Base-by-base conservation (phyloP, 805 yeast species). In the Kurtzmaniella fragi region DNA sequence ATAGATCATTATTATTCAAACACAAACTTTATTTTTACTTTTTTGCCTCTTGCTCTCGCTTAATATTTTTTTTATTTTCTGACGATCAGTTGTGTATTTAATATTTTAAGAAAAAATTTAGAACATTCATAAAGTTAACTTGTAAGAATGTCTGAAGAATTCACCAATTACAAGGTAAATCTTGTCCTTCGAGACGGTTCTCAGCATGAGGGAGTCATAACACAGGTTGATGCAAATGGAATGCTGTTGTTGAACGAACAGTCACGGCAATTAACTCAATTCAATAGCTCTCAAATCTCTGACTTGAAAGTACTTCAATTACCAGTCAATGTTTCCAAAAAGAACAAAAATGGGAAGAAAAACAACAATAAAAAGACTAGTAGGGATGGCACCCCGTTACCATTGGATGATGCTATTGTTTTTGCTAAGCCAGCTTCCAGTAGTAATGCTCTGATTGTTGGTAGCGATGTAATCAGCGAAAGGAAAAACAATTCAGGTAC, bases 301-400 rank as follows among this genome's bases (percentile, higher is more conserved):
- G 84, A 80, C 50, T 60, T 81, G 55, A 73, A 71, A 42, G 84
- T 81, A 7, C 45, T 73, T 5, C 79, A 70, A 34, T 54, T 80
- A n/a, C 83, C 84, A 5, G 53, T 60, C 11, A 61, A 55, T 23
- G 42, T 51, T 17, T 16, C 42, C 35, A 51, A 49, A 31, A 35
- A 41, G 14, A 47, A 46, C 17, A 52, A 47, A 33, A 45, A 42
- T 8, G 48, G 42, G 25, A 55, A 48, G 33, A 34, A 36, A 8
- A 48, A 49, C 16, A 39, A 43, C 31, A 49, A 50, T 28, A 51
- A 42, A 42, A 43, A 34, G 43, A 34, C 29, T 25, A 46, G 2
- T 46, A 17, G 30, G 15, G 31, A 25, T 26, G 8, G 32, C 8
- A 38, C 32, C 17, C 20, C 27, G 2, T 10, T 13, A 3, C 16